Percentiles rank a stretch among this genome's conserved stretches.
Evolutionary conservation across 768 basidiomycete species (phyloP).

Genomic region (Calocybe indica): DNA sequence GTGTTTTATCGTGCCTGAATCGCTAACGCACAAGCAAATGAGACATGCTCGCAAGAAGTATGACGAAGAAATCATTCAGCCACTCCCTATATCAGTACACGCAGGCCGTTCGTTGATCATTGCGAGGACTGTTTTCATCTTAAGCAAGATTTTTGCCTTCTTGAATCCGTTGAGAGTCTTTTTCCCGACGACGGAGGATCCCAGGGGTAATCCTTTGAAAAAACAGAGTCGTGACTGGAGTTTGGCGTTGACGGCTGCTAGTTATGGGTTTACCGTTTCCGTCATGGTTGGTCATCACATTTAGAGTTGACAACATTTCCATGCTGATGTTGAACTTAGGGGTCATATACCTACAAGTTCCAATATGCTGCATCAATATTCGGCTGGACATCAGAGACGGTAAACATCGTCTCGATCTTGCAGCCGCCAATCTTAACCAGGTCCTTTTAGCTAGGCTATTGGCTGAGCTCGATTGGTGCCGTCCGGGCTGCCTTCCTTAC

Average conservation of each 20-base stretch:
- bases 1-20: conserved; percentile 65
- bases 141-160: conserved; percentile 48
- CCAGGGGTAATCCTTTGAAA: conserved; percentile 32
- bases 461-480: conserved; percentile 48
- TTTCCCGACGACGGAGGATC: conserved; percentile 31
- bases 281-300: conserved; percentile 32
- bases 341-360: conserved; percentile 49
- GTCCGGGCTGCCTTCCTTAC: conserved; percentile 51
- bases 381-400: conserved; percentile 62
- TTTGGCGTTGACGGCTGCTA: conserved; percentile 47
- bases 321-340: conserved; percentile 28
- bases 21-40: conserved; percentile 52
- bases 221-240: conserved; percentile 54
- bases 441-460: conserved; percentile 61
- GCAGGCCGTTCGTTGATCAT: conserved; percentile 11
- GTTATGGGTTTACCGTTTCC: conserved; percentile 42
- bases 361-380: conserved; percentile 61
- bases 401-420: conserved; percentile 14
- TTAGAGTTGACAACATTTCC: not conserved
- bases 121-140: conserved; percentile 21
- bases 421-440: not conserved
- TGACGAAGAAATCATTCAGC: conserved; percentile 18
- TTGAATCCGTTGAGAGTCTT: conserved; percentile 69
- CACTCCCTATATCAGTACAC: too few relatives aligned
- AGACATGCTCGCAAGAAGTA: conserved; percentile 29